Conservation (phyloP, 129 eudicot genomes). For the Flaveria ramosissima region DNA sequence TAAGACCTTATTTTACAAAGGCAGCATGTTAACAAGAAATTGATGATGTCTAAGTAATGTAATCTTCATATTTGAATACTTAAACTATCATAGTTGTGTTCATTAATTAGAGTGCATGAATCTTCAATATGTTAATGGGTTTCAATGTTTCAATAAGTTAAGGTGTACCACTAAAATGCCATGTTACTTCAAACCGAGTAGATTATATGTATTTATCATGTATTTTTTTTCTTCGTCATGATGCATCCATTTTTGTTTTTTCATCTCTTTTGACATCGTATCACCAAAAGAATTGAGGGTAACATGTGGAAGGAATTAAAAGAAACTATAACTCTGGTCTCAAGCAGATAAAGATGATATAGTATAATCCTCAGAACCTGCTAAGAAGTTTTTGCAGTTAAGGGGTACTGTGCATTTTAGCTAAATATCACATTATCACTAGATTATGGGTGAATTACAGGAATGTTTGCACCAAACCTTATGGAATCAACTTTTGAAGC, state of each 20-base stretch:
- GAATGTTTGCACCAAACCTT: not conserved
- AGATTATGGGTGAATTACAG: not conserved
- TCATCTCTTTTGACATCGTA: not conserved
- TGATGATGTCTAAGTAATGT: not conserved
- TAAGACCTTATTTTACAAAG: not conserved
- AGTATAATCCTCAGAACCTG: not conserved
- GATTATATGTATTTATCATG: not conserved
- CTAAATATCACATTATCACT: not conserved
- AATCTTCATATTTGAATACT: not conserved
- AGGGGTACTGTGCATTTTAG: not conserved
- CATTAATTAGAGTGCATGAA: not conserved
- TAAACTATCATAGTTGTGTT: not conserved
- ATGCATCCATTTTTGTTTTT: not conserved
- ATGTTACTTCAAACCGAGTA: not conserved
- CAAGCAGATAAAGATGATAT: not conserved
- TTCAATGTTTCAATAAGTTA: no score
- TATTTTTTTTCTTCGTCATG: constrained; percentile 9
- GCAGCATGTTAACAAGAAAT: constrained; percentile 11
- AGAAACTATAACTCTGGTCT: constrained; percentile 11
- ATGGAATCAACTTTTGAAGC: not conserved
- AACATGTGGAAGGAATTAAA: not conserved
- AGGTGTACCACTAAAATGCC: not conserved
- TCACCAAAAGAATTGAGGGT: not conserved
- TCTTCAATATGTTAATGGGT: not conserved
- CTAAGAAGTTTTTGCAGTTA: constrained; percentile 15